A percentile compares a stretch with the other conserved stretches of the same genome.
Evolutionary conservation across 1,284 basidiomycete genomes (phyloP).

Genomic region (Naganishia cerealis): DNA sequence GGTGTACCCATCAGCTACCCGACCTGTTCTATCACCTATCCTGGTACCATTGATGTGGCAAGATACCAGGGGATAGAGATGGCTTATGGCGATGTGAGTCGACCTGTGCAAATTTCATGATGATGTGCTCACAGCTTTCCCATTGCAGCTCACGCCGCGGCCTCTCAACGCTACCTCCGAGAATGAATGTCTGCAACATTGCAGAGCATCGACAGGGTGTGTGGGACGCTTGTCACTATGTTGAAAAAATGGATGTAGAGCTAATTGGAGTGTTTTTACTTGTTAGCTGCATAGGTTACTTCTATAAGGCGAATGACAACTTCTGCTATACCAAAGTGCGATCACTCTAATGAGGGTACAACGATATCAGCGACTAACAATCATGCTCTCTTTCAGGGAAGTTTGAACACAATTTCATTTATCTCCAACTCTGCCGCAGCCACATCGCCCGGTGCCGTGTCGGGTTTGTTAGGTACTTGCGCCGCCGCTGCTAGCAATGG

Average conservation of each 20-base stretch:
- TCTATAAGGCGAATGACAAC: background rate
- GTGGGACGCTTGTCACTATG: background rate
- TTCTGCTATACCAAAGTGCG: background rate
- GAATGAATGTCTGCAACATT: background rate
- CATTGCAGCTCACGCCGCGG: too few species aligned
- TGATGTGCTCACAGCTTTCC: background rate
- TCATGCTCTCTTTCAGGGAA: background rate
- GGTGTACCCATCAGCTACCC: background rate
- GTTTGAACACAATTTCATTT: background rate
- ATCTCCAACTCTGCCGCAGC: background rate
- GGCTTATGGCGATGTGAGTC: background rate
- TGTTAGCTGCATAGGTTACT: too few species aligned
- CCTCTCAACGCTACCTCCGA: background rate
- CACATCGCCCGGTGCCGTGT: background rate
- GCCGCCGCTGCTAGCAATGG: background rate
- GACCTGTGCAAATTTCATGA: background rate
- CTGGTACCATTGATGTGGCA: background rate
- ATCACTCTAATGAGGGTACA: background rate
- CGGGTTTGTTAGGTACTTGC: background rate
- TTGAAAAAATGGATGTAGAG: too few species aligned
- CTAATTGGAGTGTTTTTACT: too few species aligned
- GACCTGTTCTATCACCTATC: background rate
- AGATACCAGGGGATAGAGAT: background rate
- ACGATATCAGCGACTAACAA: background rate
- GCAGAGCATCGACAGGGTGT: background rate